A percentile compares a stretch with the other conserved stretches of the same genome.
Conservation (phyloP, 2,329 filamentous ascomycete species). For the Rhynchosporium agropyri region DNA sequence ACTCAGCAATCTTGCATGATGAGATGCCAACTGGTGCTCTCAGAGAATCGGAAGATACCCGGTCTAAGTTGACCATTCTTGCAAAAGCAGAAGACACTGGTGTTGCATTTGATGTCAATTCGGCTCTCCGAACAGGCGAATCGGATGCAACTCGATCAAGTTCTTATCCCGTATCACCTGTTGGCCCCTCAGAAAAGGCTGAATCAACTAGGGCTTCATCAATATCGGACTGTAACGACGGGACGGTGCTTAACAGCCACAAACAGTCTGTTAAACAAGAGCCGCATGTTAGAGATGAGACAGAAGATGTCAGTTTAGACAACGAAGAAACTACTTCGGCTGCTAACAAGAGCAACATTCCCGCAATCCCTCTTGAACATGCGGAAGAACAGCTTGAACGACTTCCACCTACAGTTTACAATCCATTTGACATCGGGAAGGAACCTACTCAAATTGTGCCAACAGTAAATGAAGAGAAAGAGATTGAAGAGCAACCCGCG, state of each 20-base stretch:
- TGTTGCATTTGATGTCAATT: slow-evolving; percentile 53
- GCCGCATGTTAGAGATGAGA: slow-evolving; percentile 11
- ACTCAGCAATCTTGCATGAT: slow-evolving; percentile 19
- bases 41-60: slow-evolving; percentile 35
- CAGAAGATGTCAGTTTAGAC: slow-evolving; percentile 9
- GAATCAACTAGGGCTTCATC: slow-evolving; percentile 67
- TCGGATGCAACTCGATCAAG: slow-evolving; percentile 50
- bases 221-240: slow-evolving; percentile 63
- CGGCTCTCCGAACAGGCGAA: slow-evolving; percentile 44
- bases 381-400: slow-evolving; percentile 16
- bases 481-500: not conserved
- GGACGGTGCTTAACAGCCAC: slow-evolving; percentile 50
- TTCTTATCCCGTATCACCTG: slow-evolving; percentile 60
- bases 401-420: slow-evolving; percentile 17
- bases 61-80: slow-evolving; percentile 39
- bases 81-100: slow-evolving; percentile 54
- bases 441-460: not conserved
- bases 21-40: slow-evolving; percentile 24
- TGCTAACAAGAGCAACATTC: not conserved
- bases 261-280: slow-evolving; percentile 22
- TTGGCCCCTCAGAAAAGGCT: slow-evolving; percentile 57
- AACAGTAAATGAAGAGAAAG: not conserved
- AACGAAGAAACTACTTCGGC: slow-evolving; percentile 12
- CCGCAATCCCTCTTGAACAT: not conserved
- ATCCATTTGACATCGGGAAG: slow-evolving; percentile 5